Percentiles rank a stretch among this genome's conserved stretches.
phyloP scores from a whole-genome alignment of 257 asterid species.

The Coffea eugenioides region DNA sequence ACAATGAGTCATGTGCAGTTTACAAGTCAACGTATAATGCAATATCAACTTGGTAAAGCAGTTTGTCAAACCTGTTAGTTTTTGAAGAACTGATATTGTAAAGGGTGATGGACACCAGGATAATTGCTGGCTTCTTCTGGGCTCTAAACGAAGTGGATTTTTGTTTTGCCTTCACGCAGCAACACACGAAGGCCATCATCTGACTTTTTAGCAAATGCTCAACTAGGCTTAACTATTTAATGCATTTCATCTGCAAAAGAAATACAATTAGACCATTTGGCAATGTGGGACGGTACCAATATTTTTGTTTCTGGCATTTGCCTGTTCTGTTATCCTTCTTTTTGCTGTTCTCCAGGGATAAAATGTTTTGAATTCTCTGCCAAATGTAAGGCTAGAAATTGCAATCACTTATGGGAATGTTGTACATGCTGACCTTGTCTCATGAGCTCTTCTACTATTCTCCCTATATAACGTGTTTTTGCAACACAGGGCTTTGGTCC shows the following conservation, averaged over 20 bases:
- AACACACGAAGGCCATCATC: not conserved
- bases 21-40: not conserved
- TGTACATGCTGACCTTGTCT: too few species aligned
- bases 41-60: not conserved
- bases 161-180: not conserved
- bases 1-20: not conserved
- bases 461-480: too few species aligned
- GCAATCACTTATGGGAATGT: too few species aligned
- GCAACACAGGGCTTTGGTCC: not conserved
- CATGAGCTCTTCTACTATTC: too few species aligned
- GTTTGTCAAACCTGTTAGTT: not conserved
- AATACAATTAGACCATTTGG: not conserved
- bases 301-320: not conserved
- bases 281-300: not conserved
- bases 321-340: not conserved
- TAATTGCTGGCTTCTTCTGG: not conserved
- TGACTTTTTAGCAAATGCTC: not conserved
- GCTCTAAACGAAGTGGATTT: not conserved
- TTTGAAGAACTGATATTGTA: not conserved
- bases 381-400: too few species aligned
- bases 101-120: not conserved
- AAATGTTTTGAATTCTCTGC: not conserved
- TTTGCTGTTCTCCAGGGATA: not conserved
- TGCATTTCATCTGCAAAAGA: not conserved
- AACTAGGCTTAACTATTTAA: not conserved